Evolutionary conservation across 2,329 filamentous ascomycete species (phyloP), one percentile per base, ranked within the genome.

Genomic region (Dothidotthia symphoricarpi): DNA sequence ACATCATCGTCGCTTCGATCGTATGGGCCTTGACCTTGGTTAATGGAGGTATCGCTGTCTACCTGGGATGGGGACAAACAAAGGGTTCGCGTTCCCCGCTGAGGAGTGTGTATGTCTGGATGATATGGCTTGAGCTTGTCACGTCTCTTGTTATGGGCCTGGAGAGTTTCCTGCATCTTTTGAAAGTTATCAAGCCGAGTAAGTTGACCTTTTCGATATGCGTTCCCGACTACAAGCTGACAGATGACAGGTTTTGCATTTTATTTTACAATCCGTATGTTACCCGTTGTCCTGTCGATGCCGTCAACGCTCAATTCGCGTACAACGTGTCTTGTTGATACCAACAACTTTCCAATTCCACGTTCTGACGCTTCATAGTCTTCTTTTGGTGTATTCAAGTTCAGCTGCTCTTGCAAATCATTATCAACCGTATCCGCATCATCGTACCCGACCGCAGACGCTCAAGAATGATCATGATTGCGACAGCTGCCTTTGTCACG

Each of bases 91-190:
- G 61, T 11, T 50, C 49, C 39, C 47, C 63, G 6, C 22, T 61
- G 16, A 44, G 53, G 11, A 73, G 71, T 43, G 55, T 64, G 1
- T 75, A 75, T 41, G 61, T 75, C 0, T 70, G 68, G 61, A 69
- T 75, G 68, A 68, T 75, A 36, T 75, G 73, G 73, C 34, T 67
- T 17, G 73, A 75, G 48, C 61, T 75, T 3, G 2, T 62, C 1
- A 68, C 69, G 3, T 74, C 68, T 9, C 55, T 71, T 9, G 45
- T 61, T 7, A 75, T 75, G 56, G 67, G 63, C 5, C 42, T 72
- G 16, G 63, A 74, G 30, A 61, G 61, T 42, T 69, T 47, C 39
- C 17, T 68, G 31, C 62, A 66, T 43, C 31, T 69, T 3, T 16
- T 60, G 32, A 63, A 65, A 29, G 24, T 43, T 5, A 61, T 68